These are phyloP conservation scores for Chrysanthemum makinoi DNA, from an alignment of 129 eudicot species.

Conservation along the genomic window DNA sequence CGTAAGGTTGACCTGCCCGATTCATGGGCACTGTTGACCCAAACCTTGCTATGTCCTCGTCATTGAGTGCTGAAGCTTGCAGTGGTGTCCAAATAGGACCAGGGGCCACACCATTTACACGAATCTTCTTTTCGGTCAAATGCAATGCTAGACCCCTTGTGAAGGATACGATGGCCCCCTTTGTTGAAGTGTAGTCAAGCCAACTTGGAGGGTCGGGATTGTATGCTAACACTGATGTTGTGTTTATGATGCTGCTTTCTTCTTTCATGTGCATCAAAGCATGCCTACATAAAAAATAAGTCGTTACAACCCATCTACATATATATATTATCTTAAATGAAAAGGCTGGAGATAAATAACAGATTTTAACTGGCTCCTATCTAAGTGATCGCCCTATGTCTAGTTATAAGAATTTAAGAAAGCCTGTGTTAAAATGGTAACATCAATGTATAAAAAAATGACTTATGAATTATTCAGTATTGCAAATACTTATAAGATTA, in stretches of 20 bases:
- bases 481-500: too few species aligned
- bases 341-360: too few species aligned
- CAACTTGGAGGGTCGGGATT: background rate
- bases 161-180: background rate
- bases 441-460: too few species aligned
- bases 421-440: too few species aligned
- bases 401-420: too few species aligned
- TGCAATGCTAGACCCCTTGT: background rate
- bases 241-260: conserved; percentile 4
- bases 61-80: background rate
- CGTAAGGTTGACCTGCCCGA: background rate
- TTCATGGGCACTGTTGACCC: background rate
- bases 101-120: conserved; percentile 7
- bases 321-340: too few species aligned
- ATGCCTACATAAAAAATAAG: background rate
- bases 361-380: too few species aligned
- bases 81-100: background rate
- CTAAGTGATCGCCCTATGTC: too few species aligned
- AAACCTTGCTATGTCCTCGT: background rate
- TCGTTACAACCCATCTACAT: too few species aligned
- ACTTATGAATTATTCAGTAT: too few species aligned
- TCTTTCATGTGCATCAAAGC: background rate
- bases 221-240: background rate
- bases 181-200: background rate
- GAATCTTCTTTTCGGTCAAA: background rate